Conservation (phyloP, 305 asterid species). For the Striga hermonthica region DNA sequence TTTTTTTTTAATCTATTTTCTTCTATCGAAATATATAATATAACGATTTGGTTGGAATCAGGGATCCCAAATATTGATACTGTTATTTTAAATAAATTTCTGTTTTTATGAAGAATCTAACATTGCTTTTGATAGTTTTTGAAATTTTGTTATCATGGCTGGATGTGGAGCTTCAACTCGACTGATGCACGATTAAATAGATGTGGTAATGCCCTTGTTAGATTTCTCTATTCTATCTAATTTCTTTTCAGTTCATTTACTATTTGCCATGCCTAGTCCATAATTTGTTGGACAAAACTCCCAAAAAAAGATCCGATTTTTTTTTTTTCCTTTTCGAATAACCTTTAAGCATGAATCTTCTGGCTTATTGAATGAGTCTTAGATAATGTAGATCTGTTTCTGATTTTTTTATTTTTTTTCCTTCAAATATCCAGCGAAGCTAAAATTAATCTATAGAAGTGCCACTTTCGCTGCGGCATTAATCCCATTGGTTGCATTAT, state of each 20-base stretch:
- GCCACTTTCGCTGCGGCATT: not conserved
- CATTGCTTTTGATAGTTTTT: not conserved
- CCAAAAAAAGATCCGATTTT: not conserved
- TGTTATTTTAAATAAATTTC: not conserved
- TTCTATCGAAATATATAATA: too few relatives aligned
- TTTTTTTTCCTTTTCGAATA: too few relatives aligned
- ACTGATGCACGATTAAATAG: too few relatives aligned
- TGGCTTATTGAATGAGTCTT: too few relatives aligned
- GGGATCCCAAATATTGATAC: not conserved
- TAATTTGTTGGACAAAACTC: not conserved
- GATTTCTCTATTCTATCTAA: too few relatives aligned
- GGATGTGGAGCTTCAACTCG: not conserved
- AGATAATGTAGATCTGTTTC: not conserved
- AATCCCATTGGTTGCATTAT: not conserved
- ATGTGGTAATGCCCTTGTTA: too few relatives aligned
- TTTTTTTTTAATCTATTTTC: too few relatives aligned
- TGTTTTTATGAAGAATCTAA: not conserved
- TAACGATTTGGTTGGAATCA: not conserved
- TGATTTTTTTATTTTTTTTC: not conserved
- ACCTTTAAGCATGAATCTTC: too few relatives aligned
- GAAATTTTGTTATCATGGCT: not conserved
- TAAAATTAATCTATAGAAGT: conserved; percentile 1
- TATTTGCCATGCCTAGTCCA: not conserved
- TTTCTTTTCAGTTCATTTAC: not conserved
- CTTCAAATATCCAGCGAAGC: not conserved